Conservation (phyloP, 208 protist genomes). For the Lotmaria passim region DNA sequence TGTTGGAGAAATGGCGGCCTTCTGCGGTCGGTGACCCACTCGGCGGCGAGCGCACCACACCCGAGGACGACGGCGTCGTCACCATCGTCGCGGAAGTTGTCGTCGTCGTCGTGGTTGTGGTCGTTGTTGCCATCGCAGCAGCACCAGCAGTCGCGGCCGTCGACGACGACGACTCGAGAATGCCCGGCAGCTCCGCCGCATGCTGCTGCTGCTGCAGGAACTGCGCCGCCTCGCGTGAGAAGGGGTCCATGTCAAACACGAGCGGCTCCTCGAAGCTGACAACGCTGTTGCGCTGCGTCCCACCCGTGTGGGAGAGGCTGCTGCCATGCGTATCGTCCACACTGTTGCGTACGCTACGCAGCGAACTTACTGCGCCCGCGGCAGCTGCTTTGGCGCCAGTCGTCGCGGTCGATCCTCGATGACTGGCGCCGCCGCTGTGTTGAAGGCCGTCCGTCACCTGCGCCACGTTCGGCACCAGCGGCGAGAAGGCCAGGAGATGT, state of each 20-base stretch:
- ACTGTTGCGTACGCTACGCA: neutral
- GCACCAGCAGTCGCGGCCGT: neutral
- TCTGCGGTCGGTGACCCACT: neutral
- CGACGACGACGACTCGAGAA: neutral
- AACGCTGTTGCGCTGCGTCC: slow-evolving; percentile 13
- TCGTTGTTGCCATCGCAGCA: neutral
- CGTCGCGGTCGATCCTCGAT: too few species aligned
- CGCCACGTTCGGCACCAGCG: neutral
- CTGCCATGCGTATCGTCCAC: neutral
- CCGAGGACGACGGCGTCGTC: neutral
- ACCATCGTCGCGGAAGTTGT: neutral
- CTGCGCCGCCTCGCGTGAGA: neutral
- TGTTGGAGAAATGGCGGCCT: neutral
- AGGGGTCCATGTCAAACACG: neutral
- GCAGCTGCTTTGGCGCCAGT: too few species aligned
- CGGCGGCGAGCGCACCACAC: neutral
- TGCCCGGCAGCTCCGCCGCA: slow-evolving; percentile 1
- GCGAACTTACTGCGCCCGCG: neutral
- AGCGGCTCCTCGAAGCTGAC: slow-evolving; percentile 18
- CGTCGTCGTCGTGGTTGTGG: neutral
- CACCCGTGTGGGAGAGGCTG: slow-evolving; percentile 9
- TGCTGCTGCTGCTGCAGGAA: neutral
- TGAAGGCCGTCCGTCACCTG: neutral
- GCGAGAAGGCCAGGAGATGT: slow-evolving; percentile 3
- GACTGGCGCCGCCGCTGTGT: neutral